Conservation (phyloP, 768 basidiomycete genomes). For the Macrolepiota fuliginosa region DNA sequence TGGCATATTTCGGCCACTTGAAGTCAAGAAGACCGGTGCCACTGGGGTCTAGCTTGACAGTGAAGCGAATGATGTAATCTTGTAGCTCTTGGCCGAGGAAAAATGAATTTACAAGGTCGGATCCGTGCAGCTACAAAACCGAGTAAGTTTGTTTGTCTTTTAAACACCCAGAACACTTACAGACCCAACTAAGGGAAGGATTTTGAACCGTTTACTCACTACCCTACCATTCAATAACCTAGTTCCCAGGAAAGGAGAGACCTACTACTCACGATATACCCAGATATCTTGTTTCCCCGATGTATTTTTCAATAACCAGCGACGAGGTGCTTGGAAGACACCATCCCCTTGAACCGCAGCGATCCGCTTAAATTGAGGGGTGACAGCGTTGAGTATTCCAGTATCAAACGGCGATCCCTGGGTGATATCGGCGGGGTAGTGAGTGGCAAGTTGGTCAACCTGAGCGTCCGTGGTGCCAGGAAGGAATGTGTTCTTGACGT, state of each 20-base stretch:
- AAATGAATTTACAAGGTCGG: conserved; percentile 33
- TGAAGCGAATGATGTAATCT: conserved; percentile 44
- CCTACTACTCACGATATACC: conserved; percentile 33
- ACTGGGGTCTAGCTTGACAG: conserved; percentile 25
- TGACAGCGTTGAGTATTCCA: conserved; percentile 36
- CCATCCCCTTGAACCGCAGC: conserved; percentile 50
- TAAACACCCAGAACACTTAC: conserved; percentile 22
- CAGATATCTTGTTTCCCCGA: conserved; percentile 37
- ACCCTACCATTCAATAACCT: background rate
- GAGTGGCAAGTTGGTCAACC: conserved; percentile 24
- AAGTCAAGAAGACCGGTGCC: conserved; percentile 6
- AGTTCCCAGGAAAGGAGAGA: background rate
- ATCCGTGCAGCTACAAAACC: conserved; percentile 33
- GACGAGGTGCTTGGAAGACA: conserved; percentile 47
- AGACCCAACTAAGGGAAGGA: conserved; percentile 39
- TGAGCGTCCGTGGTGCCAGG: conserved; percentile 26
- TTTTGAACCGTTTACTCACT: conserved; percentile 49
- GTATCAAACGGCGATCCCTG: conserved; percentile 56
- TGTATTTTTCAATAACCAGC: conserved; percentile 39
- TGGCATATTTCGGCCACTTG: conserved; percentile 28
- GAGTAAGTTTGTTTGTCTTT: background rate
- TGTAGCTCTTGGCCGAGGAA: conserved; percentile 37
- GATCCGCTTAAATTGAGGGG: conserved; percentile 46
- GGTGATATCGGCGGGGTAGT: conserved; percentile 37
- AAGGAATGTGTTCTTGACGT: conserved; percentile 28